These are phyloP conservation scores for Xerophyta viscosa DNA, from an alignment of 106 monocot species.

Conservation along the genomic window DNA sequence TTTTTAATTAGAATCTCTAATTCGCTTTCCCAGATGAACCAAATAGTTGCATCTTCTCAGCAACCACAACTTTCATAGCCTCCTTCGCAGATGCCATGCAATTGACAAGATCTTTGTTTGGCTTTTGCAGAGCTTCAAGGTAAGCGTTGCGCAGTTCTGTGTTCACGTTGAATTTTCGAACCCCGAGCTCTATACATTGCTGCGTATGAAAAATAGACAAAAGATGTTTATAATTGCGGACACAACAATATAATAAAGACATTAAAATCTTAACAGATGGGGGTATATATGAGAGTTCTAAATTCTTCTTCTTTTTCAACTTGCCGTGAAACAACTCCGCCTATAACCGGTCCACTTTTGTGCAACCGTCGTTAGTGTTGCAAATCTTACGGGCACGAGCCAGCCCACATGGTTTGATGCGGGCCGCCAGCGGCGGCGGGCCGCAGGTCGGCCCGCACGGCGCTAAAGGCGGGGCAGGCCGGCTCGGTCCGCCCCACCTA, in stretches of 20 bases:
- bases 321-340: too few relatives aligned
- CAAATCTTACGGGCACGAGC: too few relatives aligned
- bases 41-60: slow-evolving; percentile 76
- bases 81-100: slow-evolving; percentile 73
- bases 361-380: too few relatives aligned
- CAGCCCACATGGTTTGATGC: too few relatives aligned
- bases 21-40: slow-evolving; percentile 82
- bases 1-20: too few relatives aligned
- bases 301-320: not conserved
- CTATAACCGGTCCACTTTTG: too few relatives aligned
- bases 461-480: too few relatives aligned
- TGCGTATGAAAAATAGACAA: slow-evolving; percentile 17
- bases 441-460: too few relatives aligned
- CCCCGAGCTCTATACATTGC: slow-evolving; percentile 85
- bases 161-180: slow-evolving; percentile 94
- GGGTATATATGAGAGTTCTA: not conserved
- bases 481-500: too few relatives aligned
- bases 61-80: slow-evolving; percentile 71
- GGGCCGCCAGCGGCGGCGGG: too few relatives aligned
- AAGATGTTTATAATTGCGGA: not conserved
- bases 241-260: not conserved
- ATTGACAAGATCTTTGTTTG: slow-evolving; percentile 65
- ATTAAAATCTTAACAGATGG: too few relatives aligned
- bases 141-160: slow-evolving; percentile 86
- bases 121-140: slow-evolving; percentile 56